Percentiles rank a stretch among this genome's conserved stretches.
These are phyloP conservation scores for Annona cherimola DNA, from an alignment of 164 flowering plant species.

Conservation along the genomic window DNA sequence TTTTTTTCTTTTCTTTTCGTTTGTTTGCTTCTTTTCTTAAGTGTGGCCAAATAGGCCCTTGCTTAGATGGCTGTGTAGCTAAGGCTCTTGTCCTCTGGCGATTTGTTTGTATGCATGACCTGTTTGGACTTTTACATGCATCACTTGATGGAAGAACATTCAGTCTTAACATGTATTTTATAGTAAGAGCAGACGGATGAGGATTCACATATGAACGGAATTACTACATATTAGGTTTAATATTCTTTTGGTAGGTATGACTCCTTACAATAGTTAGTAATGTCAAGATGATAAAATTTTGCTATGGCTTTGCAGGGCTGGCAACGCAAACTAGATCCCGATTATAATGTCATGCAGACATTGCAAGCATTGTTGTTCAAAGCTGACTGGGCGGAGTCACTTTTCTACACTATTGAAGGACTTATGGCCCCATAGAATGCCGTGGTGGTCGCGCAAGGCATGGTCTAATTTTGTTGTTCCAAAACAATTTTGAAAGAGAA, in stretches of 20 bases:
- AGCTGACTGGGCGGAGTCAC: constrained; percentile 51
- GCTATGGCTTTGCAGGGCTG: constrained; percentile 35
- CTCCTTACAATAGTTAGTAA: neutral
- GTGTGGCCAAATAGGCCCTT: too few relatives aligned
- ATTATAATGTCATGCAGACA: constrained; percentile 42
- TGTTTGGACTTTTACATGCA: neutral
- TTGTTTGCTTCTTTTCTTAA: too few relatives aligned
- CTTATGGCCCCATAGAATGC: constrained; percentile 13
- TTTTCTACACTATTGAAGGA: constrained; percentile 31
- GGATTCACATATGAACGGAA: neutral
- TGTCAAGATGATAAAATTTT: neutral
- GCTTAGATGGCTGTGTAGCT: too few relatives aligned
- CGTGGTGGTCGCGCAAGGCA: too few relatives aligned
- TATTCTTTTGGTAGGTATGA: neutral
- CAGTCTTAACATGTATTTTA: neutral
- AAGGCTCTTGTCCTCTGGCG: too few relatives aligned
- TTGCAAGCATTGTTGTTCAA: constrained; percentile 42
- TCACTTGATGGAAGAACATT: neutral
- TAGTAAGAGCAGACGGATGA: neutral
- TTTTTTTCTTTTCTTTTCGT: too few relatives aligned
- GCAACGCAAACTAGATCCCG: constrained; percentile 61
- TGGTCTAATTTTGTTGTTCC: neutral
- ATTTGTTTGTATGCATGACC: neutral
- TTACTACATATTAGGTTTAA: neutral
- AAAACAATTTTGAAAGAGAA: constrained; percentile 9